phyloP scores from a whole-genome alignment of 2,329 filamentous ascomycete species.

The Fusarium napiforme region DNA sequence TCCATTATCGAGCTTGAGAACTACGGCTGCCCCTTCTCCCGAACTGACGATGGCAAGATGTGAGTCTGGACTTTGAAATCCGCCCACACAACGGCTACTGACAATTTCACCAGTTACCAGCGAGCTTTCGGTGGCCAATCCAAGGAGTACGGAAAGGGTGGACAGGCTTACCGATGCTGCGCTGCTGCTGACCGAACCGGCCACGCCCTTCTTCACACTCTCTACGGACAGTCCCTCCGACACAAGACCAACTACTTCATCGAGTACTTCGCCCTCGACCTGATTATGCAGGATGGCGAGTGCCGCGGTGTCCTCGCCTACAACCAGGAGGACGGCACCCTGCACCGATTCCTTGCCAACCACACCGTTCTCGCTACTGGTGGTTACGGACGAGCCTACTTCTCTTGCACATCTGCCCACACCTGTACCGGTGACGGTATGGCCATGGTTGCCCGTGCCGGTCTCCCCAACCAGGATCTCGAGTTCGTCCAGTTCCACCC shows the following conservation, averaged over 20 bases:
- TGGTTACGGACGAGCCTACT: conserved; percentile 97
- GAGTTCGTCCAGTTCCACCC: conserved; percentile 99
- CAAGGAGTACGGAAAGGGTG: conserved; percentile 93
- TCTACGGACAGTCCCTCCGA: conserved; percentile 95
- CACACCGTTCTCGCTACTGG: conserved; percentile 97
- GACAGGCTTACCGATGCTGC: conserved; percentile 97
- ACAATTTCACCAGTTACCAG: conserved; percentile 77
- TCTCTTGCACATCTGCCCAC: conserved; percentile 97
- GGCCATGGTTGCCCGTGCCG: conserved; percentile 98
- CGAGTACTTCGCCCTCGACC: conserved; percentile 96
- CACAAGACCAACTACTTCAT: conserved; percentile 99
- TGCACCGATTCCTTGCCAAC: conserved; percentile 96
- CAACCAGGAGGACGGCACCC: conserved; percentile 98
- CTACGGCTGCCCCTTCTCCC: conserved; percentile 95
- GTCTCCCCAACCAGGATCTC: conserved; percentile 97
- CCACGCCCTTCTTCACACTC: conserved; percentile 96
- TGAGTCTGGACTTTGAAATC: conserved; percentile 55
- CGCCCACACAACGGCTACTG: conserved; percentile 14
- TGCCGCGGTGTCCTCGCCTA: conserved; percentile 97
- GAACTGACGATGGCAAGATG: conserved; percentile 97
- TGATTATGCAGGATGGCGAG: conserved; percentile 97
- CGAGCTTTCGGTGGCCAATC: conserved; percentile 98
- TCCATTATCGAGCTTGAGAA: conserved; percentile 96
- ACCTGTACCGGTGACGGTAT: conserved; percentile 99
- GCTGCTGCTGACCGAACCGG: conserved; percentile 96